Evolutionary conservation across 2,329 filamentous ascomycete species (phyloP), one percentile per base, ranked within the genome.

Genomic region (Ceratocystis huliohia): DNA sequence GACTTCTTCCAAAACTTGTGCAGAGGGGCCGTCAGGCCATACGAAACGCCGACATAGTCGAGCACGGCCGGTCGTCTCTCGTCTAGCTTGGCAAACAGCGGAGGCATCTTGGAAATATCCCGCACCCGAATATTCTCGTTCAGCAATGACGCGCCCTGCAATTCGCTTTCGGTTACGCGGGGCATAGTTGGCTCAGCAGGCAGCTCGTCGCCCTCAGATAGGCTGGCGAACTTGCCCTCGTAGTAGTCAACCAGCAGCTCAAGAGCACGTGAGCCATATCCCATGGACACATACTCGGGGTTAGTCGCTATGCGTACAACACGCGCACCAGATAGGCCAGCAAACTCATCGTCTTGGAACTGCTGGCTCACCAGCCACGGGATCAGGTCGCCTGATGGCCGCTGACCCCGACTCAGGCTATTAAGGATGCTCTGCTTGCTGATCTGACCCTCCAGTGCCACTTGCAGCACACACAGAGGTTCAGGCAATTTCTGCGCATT

Each of bases 341-440:
- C 94, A 74, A 99, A 99, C 70, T 96, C 91, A 70, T 96, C 91
- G 72, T 99, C 94, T 73, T 97, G 94, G 79, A 96, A 99, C 74
- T 99, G 94, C 74, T 97, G 92, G 74, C 91, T 96, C 69, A 99
- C 89, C 41, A 97, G 83, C 94, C 94, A 99, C 0, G 94, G 94
- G 67, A 99, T 99, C 65, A 99, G 78, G 75, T 99, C 94, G 72
- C 94, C 94, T 48, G 89, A 86, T 1, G 93, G 91, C 71, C 94
- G 83, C 74, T 94, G 89, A 46, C 94, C 95, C 74, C 94, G 84
- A 72, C 89, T 93, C 69, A 99, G 78, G 74, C 89, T 89, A 76
- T 91, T 95, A 67, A 96, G 79, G 2, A 99, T 92, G 73, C 92
- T 97, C 72, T 95, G 88, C 70, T 87, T 85, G 79, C 92, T 96